Base-by-base conservation (phyloP, 805 yeast species). In the Debaryomyces hansenii region DNA sequence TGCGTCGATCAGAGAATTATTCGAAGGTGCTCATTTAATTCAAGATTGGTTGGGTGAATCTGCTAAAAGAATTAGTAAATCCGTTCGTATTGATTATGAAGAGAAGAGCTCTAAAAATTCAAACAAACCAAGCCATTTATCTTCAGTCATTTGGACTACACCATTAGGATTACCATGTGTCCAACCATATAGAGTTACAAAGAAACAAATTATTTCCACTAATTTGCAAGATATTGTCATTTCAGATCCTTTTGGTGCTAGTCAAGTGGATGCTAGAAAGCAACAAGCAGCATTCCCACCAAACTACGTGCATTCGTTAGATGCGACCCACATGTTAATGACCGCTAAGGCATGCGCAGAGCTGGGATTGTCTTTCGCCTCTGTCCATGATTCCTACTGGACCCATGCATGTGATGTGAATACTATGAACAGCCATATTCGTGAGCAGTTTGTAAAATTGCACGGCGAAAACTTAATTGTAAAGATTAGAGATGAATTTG, bases 361-460 rank as follows among this genome's bases (percentile, higher is more conserved):
- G 36, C 61, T 62, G 1, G 82, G 80, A 0, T 66, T 94, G 41
- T 73, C 82, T 10, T 92, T 94, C 75, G 97, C 98, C 0, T 83
- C 98, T 0, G 99, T 92, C 20, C 99, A 92, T 66, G 99, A 92
- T 64, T 92, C 98, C 0, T 92, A 88, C 64, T 92, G 99, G 99
- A 90, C 98, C 0, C 98, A 94, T 63, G 97, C 99, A 1, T 71
- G 81, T 41, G 92, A 88, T 62, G 83, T 92, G 36, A 84, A 83
- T 49, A 61, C 59, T 3, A 84, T 92, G 94, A 89, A 84, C 64
- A 58, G 56, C 11, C 70, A 79, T 38, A 70, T 94, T 52, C 79
- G 99, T 60, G 84, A 86, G 32, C 84, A 87, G 48, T 92, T 92
- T 63, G 85, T 94, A 50, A 70, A 77, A 43, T 72, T 92, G 46